Base-by-base conservation (phyloP, 495 filamentous ascomycete species). In the Aspergillus funiculosus region DNA sequence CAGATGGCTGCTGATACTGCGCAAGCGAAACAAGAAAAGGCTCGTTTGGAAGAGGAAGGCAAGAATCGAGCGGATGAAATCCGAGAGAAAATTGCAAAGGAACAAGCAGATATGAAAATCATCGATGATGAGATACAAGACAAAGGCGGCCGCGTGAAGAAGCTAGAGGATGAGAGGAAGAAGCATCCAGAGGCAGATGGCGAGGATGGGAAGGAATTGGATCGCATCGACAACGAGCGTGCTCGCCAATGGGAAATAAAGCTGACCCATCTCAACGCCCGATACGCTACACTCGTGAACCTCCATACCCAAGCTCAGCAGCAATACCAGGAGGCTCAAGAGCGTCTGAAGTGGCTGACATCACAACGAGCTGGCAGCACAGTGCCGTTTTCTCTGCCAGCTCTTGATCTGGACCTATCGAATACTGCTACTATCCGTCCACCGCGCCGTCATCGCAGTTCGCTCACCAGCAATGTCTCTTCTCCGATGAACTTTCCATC, bases 51-150 rank as follows among this genome's bases (percentile, higher is more conserved):
- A 46, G 66, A 74, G 18, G 60, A 70, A 5, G 59, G 60, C 5
- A 68, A 68, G 37, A 57, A 62, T 26, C 66, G 74, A 27, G 68
- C 77, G 11, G 66, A 75, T 29, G 67, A 71, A 29, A 55, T 81
- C 10, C 73, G 73, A 26, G 59, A 69, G 34, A 71, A 74, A 47
- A 74, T 77, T 39, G 66, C 65, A 7, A 66, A 75, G 44, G 77
- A 81, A 50, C 67, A 75, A 22, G 51, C 60, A 5, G 61, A 63
- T 13, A 75, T 81, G 61, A 82, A 76, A 43, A 51, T 54, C 8
- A 66, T 84, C 27, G 80, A 85, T 41, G 80, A 84, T 37, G 74
- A 77, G 38, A 78, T 83, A 24, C 76, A 78, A 48, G 71, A 79
- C 27, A 80, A 74, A 46, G 79, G 77, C 20, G 71, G 70, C 11